Evolutionary conservation across 192 early-diverging fungal genomes (phyloP).

Genomic region (Jimgerdemannia lactiflua): DNA sequence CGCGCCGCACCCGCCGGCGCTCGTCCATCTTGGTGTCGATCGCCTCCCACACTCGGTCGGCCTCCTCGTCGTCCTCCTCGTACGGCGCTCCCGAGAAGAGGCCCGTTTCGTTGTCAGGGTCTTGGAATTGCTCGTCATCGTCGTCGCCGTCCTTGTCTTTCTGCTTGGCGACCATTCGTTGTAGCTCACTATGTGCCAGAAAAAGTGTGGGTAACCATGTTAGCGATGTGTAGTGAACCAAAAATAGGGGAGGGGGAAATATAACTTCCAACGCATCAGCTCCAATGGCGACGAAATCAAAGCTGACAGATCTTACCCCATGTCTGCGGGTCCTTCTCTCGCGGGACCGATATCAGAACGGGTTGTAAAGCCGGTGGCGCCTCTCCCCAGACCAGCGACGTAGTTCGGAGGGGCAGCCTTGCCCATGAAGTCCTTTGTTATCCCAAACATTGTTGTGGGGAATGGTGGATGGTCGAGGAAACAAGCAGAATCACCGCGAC

Average conservation of each 20-base stretch:
- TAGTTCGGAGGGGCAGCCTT: slow-evolving; percentile 95
- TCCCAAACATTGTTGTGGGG: slow-evolving; percentile 47
- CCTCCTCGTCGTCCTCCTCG: slow-evolving; percentile 97
- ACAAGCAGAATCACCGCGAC: background rate
- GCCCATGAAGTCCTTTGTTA: slow-evolving; percentile 86
- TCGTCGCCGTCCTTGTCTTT: slow-evolving; percentile 63
- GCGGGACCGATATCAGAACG: slow-evolving; percentile 98
- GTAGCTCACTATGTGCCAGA: slow-evolving; percentile 15
- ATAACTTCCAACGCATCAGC: slow-evolving; percentile 7
- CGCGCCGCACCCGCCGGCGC: slow-evolving; percentile 69
- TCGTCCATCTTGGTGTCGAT: slow-evolving; percentile 93
- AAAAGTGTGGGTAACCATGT: no score
- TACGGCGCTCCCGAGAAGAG: slow-evolving; percentile 86
- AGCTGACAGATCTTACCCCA: slow-evolving; percentile 27
- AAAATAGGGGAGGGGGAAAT: no score
- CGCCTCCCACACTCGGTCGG: slow-evolving; percentile 86
- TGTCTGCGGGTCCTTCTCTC: slow-evolving; percentile 61
- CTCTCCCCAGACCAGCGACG: slow-evolving; percentile 95
- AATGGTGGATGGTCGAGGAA: background rate
- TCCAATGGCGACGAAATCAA: background rate
- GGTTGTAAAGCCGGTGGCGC: slow-evolving; percentile 96
- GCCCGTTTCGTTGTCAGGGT: slow-evolving; percentile 93
- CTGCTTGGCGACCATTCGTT: slow-evolving; percentile 38
- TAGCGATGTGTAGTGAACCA: no score
- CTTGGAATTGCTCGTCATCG: slow-evolving; percentile 75